Base-by-base conservation (phyloP, 371 early-diverging fungal species). In the Chytridium lagenaria region DNA sequence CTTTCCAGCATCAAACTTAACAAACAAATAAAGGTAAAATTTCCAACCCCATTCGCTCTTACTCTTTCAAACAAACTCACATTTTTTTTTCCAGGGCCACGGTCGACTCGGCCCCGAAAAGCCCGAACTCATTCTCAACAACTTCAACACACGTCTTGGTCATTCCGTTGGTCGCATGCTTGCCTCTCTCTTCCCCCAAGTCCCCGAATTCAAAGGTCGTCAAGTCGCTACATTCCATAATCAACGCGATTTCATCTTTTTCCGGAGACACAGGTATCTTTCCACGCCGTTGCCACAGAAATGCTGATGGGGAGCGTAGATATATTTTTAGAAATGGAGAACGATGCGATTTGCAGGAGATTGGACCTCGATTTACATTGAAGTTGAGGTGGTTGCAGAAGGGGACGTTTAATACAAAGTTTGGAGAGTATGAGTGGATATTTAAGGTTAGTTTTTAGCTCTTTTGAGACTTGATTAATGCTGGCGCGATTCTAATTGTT, bases 191-290 rank as follows among this genome's bases (percentile, higher is more conserved):
- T 95, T 99, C 79, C 99, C 99, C 15, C 96, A 95, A 70, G 92
- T 95, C 1, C 98, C 98, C 22, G 93, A 97, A 79, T 96, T 98
- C 77, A 87, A 94, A 77, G 98, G 97, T 7, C 88, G 99, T 61
- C 98, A 99, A 78, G 98, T 92, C 12, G 94, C 90, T 2, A 99
- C 99, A 2, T 94, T 99, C 84, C 98, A 98, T 79, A 99, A 99
- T 77, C 98, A 99, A 81, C 94, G 99, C 52, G 99, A 99, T 82
- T 99, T 98, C 78, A 96, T 99, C 70, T 99, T 98, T 82, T 98
- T 99, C 78, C 89, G 99, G 79, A 88, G 99, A 40, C 99, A 99
- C 80, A 90, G 94, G 89, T 94, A 83, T 68, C 10, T 30, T 28
- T 7, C 65, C 34, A 15, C n/a, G n/a, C n/a, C n/a, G n/a, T n/a